These are phyloP conservation scores for Albophoma yamanashiensis DNA, from an alignment of 2,329 filamentous ascomycete species.

Conservation along the genomic window DNA sequence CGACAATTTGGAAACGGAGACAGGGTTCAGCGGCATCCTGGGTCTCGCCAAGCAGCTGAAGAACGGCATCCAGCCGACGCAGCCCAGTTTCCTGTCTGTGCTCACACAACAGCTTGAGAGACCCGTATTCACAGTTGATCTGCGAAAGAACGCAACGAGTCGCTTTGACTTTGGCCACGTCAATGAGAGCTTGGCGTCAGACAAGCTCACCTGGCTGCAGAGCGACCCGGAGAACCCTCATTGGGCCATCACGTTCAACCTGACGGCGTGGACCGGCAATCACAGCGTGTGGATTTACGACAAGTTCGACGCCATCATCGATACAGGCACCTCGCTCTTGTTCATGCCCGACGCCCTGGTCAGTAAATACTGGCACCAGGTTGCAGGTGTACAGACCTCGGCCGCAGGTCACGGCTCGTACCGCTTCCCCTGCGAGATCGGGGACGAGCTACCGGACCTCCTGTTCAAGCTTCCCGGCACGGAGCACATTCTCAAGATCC, in stretches of 20 bases:
- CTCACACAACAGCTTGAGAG: constrained; percentile 28
- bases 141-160: constrained; percentile 35
- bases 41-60: constrained; percentile 37
- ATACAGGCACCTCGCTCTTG: constrained; percentile 60
- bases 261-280: constrained; percentile 29
- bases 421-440: constrained; percentile 44
- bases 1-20: constrained; percentile 29
- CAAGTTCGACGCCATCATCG: constrained; percentile 44
- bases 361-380: constrained; percentile 46
- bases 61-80: constrained; percentile 30
- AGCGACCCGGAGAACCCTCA: constrained; percentile 19
- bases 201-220: constrained; percentile 32
- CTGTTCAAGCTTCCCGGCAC: constrained; percentile 40
- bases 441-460: constrained; percentile 45
- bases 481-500: constrained; percentile 39
- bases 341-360: constrained; percentile 47
- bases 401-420: constrained; percentile 44
- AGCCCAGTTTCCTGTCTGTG: constrained; percentile 33
- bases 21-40: constrained; percentile 37
- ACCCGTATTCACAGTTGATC: constrained; percentile 38
- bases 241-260: constrained; percentile 37
- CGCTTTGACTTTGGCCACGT: constrained; percentile 41
- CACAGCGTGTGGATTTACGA: constrained; percentile 40
- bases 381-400: constrained; percentile 33
- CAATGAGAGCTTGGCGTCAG: constrained; percentile 25